phyloP scores from a whole-genome alignment of 1,139 yeast genomes.

The Schizosaccharomyces versatilis region DNA sequence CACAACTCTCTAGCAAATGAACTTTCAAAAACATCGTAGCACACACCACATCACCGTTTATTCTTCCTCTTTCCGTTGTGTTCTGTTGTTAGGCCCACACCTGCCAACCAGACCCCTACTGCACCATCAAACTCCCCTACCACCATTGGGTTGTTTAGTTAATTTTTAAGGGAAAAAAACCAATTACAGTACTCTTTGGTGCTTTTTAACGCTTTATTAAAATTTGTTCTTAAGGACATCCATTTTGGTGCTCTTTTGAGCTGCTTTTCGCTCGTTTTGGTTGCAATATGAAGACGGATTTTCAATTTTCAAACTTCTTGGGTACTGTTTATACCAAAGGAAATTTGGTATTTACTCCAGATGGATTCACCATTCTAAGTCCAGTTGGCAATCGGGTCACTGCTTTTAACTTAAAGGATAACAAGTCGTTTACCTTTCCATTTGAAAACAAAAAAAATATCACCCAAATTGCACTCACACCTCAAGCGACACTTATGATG shows the following conservation, averaged over 20 bases:
- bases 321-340: constrained; percentile 93
- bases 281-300: constrained; percentile 12
- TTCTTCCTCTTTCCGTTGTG: too few relatives aligned
- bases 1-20: too few relatives aligned
- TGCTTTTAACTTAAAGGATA: constrained; percentile 60
- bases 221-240: background rate
- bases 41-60: too few relatives aligned
- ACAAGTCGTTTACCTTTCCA: constrained; percentile 68
- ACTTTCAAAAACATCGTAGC: too few relatives aligned
- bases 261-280: too few relatives aligned
- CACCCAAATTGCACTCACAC: constrained; percentile 56
- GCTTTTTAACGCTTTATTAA: background rate
- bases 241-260: too few relatives aligned
- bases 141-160: too few relatives aligned
- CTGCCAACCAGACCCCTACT: too few relatives aligned
- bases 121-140: too few relatives aligned
- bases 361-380: constrained; percentile 60
- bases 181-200: background rate
- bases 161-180: background rate
- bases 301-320: constrained; percentile 55
- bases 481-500: constrained; percentile 57
- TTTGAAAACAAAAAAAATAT: constrained; percentile 85
- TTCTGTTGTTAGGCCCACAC: too few relatives aligned
- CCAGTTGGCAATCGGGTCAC: constrained; percentile 92
- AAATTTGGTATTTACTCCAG: constrained; percentile 65